Base-by-base conservation (phyloP, 352 stramenopile species). In the Pythium chondricola region DNA sequence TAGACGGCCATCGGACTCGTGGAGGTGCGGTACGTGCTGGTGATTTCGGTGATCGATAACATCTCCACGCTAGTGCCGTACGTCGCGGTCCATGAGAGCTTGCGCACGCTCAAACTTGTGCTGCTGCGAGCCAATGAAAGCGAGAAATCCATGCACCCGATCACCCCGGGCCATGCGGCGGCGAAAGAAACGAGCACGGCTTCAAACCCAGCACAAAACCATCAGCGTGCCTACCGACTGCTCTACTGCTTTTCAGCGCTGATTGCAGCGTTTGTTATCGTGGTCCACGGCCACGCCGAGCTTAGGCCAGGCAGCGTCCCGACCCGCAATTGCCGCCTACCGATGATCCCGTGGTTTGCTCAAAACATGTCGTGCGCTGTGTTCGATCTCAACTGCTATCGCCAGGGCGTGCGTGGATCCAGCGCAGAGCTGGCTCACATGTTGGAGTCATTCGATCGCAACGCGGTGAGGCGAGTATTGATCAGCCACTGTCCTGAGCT, bases 371-470 rank as follows among this genome's bases (percentile, higher is more conserved):
- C 52, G 14, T 60, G 52, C 16, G 27, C 38, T 11, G 52, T 60
- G 4, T 50, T 63, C 32, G 18, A 52, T 9, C 36, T 63, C 20
- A 57, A 63, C 41, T 63, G 55, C 31, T 39, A 54, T 29, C 42
- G 43, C 4, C 27, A 43, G 21, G 44, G 31, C 21, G 26, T 48
- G 8, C 6, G 14, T 9, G 56, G 49, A 4, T 17, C 22, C 7
- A 29, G 13, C 4, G 29, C 8, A 13, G 29, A 33, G 13, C 7
- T 33, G 7, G 13, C 29, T 13, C 13, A 8, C 7, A 8, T 33
- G 29, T 13, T 33, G 8, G 29, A 33, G 8, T 13, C 7, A 8
- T 13, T 33, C 7, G 29, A 33, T 13, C 29, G 29, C 7, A 13
- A 8, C 7, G 8, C 29, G 29, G 8, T 33, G 29, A 33, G 7